These are phyloP conservation scores for Arachis stenosperma DNA, from an alignment of 306 rosid species.

Conservation along the genomic window DNA sequence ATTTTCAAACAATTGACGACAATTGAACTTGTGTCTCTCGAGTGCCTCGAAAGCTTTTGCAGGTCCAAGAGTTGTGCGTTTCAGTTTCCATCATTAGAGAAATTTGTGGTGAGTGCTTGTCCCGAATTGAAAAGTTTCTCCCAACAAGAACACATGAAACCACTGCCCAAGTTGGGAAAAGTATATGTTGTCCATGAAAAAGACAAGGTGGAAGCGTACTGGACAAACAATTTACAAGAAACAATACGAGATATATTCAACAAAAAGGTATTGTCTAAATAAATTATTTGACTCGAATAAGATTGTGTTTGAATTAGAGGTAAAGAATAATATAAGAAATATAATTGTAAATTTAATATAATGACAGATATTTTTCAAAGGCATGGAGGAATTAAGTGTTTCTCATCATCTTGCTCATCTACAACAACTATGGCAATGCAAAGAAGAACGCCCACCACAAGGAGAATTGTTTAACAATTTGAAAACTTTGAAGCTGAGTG, in stretches of 20 bases:
- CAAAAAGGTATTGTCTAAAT: too few relatives aligned
- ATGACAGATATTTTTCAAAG: not conserved
- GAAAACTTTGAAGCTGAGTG: not conserved
- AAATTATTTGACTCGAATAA: too few relatives aligned
- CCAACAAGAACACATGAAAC: too few relatives aligned
- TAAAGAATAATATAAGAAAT: too few relatives aligned
- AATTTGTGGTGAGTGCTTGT: not conserved
- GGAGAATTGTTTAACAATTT: not conserved
- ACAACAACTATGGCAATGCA: not conserved
- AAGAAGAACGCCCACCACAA: too few relatives aligned
- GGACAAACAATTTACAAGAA: too few relatives aligned
- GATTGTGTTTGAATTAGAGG: too few relatives aligned
- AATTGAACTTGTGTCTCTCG: conserved; percentile 11
- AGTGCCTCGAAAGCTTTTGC: conserved; percentile 15
- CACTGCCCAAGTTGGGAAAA: too few relatives aligned
- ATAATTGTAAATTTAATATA: not conserved
- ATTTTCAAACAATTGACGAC: conserved; percentile 20
- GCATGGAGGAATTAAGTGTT: not conserved
- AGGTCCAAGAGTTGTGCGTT: not conserved
- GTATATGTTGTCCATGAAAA: too few relatives aligned
- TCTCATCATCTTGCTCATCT: not conserved
- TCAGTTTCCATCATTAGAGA: conserved; percentile 19
- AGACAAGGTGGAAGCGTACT: too few relatives aligned
- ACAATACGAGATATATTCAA: too few relatives aligned
- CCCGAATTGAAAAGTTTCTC: not conserved